Evolutionary conservation across 768 basidiomycete genomes (phyloP).

Genomic region (Serendipita sp.): DNA sequence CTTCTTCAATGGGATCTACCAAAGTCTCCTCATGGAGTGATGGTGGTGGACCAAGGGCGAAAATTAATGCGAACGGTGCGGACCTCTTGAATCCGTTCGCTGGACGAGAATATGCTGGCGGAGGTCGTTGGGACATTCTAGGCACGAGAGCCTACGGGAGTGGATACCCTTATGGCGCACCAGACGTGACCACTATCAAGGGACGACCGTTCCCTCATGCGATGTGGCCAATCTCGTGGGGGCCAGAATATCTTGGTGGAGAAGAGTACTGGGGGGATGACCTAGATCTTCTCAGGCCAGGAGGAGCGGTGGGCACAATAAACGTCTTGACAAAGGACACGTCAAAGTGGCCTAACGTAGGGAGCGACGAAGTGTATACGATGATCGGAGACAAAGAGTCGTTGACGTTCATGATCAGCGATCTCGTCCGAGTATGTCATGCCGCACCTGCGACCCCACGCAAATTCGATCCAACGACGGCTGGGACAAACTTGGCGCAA

Average conservation of each 20-base stretch:
- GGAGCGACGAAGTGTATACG: background rate
- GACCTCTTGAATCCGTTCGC: slow-evolving; percentile 3
- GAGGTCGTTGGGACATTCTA: background rate
- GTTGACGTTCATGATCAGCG: slow-evolving; percentile 1
- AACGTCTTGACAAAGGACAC: background rate
- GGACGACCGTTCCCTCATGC: slow-evolving; percentile 6
- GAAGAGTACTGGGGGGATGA: slow-evolving; percentile 4
- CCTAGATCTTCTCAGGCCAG: slow-evolving; percentile 2
- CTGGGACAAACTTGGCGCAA: background rate
- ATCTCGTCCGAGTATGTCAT: slow-evolving; percentile 1
- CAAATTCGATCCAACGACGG: background rate
- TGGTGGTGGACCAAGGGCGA: background rate
- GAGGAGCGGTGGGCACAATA: background rate
- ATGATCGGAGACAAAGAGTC: slow-evolving; percentile 7
- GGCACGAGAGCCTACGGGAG: slow-evolving; percentile 6
- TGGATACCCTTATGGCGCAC: slow-evolving; percentile 6
- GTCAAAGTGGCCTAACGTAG: background rate
- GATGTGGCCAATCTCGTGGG: slow-evolving; percentile 7
- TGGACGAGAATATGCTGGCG: slow-evolving; percentile 6
- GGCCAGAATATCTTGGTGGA: background rate
- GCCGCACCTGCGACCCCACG: background rate
- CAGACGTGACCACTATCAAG: background rate
- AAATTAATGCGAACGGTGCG: background rate
- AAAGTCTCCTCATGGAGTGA: background rate
- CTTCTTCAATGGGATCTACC: background rate